Percentiles rank a stretch among this genome's conserved stretches.
These are phyloP conservation scores for Arthrobotrys iridis DNA, from an alignment of 2,329 filamentous ascomycete genomes.

Conservation along the genomic window DNA sequence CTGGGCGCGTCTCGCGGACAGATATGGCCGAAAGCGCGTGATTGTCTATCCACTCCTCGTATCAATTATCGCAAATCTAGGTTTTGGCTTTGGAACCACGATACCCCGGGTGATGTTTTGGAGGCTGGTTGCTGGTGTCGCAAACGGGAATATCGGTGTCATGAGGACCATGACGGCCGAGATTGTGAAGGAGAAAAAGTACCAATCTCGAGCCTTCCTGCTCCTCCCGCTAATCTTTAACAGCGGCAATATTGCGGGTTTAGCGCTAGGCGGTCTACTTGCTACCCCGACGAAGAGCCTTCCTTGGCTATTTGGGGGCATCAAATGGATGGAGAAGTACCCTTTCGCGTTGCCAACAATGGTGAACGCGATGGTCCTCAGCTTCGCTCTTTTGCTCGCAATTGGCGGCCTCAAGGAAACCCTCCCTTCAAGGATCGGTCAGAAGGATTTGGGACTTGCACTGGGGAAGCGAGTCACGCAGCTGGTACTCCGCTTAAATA, in stretches of 20 bases:
- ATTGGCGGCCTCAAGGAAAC: conserved; percentile 43
- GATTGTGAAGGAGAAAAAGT: conserved; percentile 76
- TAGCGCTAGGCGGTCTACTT: conserved; percentile 65
- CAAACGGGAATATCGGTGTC: conserved; percentile 79
- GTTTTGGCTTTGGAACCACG: conserved; percentile 74
- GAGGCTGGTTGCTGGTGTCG: conserved; percentile 72
- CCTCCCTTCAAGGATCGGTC: conserved; percentile 26
- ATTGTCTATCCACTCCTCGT: conserved; percentile 79
- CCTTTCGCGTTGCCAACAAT: conserved; percentile 69
- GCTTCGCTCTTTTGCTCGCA: conserved; percentile 28
- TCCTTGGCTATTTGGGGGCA: conserved; percentile 65
- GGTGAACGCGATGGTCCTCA: conserved; percentile 62
- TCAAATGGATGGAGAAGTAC: conserved; percentile 63
- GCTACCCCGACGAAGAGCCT: conserved; percentile 63
- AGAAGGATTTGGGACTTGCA: conserved; percentile 37
- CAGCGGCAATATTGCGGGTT: conserved; percentile 70
- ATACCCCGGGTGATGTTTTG: conserved; percentile 74
- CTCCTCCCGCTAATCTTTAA: conserved; percentile 74
- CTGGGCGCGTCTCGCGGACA: conserved; percentile 77
- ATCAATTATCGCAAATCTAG: conserved; percentile 73
- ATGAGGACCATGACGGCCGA: conserved; percentile 80
- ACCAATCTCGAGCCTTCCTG: conserved; percentile 64
- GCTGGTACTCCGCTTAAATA: conserved; percentile 8
- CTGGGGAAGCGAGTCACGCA: conserved; percentile 13
- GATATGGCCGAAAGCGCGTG: conserved; percentile 78